phyloP scores from a whole-genome alignment of 192 early-diverging fungal species.

The Neocallimastix lanati region DNA sequence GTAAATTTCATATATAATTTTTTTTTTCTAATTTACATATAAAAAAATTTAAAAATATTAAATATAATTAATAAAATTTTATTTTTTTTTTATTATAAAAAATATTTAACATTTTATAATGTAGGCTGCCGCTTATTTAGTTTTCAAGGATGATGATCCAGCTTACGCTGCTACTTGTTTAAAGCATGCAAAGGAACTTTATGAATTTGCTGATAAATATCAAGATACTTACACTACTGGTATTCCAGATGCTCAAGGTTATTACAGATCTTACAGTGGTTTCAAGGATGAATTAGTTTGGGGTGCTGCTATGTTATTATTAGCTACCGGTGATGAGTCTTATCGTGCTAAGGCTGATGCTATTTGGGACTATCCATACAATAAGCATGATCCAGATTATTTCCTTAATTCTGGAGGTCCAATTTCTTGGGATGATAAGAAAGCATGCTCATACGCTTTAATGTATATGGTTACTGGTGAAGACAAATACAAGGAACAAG shows the following conservation, averaged over 20 bases:
- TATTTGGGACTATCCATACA: constrained; percentile 15
- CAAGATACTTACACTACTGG: constrained; percentile 16
- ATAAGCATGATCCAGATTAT: constrained; percentile 19
- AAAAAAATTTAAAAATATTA: too few species aligned
- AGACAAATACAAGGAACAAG: constrained; percentile 1
- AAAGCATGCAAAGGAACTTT: constrained; percentile 19
- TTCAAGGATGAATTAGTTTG: constrained; percentile 25
- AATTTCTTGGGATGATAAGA: constrained; percentile 13
- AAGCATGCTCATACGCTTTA: constrained; percentile 11
- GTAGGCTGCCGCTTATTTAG: background rate
- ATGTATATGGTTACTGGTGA: constrained; percentile 18
- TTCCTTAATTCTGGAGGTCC: constrained; percentile 22
- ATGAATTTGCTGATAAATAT: constrained; percentile 22
- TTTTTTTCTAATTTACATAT: constrained; percentile 15
- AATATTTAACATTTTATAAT: too few species aligned
- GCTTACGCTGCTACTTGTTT: constrained; percentile 5
- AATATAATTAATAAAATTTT: too few species aligned
- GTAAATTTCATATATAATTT: too few species aligned
- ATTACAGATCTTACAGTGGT: constrained; percentile 16
- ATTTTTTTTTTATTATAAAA: too few species aligned
- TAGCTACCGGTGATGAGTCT: constrained; percentile 15
- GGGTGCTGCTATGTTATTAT: constrained; percentile 34
- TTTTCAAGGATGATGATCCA: background rate
- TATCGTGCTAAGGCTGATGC: constrained; percentile 21
- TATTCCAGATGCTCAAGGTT: constrained; percentile 13